phyloP scores from a whole-genome alignment of 179 eudicot species.

The Silene noctiflora region DNA sequence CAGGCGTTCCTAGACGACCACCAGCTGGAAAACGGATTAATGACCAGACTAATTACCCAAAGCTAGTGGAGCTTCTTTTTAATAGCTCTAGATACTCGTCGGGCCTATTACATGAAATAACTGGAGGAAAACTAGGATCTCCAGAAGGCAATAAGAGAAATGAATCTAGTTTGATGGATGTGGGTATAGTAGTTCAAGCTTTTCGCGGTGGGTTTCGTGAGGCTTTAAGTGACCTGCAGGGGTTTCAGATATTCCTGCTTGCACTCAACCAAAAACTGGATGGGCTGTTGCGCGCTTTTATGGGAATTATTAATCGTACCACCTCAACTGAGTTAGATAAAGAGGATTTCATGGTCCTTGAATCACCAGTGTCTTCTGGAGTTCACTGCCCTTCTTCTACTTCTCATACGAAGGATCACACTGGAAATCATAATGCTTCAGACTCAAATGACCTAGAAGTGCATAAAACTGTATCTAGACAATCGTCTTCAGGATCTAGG shows the following conservation, averaged over 20 bases:
- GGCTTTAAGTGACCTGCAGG: constrained; percentile 90
- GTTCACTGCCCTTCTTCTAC: constrained; percentile 12
- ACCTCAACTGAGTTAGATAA: constrained; percentile 63
- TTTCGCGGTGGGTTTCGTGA: constrained; percentile 87
- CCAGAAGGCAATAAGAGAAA: constrained; percentile 38
- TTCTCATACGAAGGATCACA: constrained; percentile 45
- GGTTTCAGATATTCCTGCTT: constrained; percentile 90
- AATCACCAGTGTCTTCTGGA: constrained; percentile 35
- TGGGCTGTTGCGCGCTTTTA: constrained; percentile 60
- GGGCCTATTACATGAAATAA: constrained; percentile 66
- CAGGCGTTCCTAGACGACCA: constrained; percentile 97
- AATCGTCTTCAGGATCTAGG: constrained; percentile 56
- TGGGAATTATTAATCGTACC: constrained; percentile 50
- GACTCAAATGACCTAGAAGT: constrained; percentile 59
- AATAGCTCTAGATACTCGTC: constrained; percentile 83
- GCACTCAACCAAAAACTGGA: constrained; percentile 95
- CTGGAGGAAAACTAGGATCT: constrained; percentile 72
- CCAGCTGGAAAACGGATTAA: constrained; percentile 87
- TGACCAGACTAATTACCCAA: constrained; percentile 88
- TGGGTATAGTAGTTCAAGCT: constrained; percentile 56
- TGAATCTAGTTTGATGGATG: constrained; percentile 37
- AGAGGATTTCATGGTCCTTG: constrained; percentile 59
- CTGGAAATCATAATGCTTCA: constrained; percentile 32
- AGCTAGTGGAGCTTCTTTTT: constrained; percentile 87
- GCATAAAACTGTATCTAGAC: constrained; percentile 46